phyloP scores from a whole-genome alignment of 2,329 filamentous ascomycete species.

The Capronia coronata region DNA sequence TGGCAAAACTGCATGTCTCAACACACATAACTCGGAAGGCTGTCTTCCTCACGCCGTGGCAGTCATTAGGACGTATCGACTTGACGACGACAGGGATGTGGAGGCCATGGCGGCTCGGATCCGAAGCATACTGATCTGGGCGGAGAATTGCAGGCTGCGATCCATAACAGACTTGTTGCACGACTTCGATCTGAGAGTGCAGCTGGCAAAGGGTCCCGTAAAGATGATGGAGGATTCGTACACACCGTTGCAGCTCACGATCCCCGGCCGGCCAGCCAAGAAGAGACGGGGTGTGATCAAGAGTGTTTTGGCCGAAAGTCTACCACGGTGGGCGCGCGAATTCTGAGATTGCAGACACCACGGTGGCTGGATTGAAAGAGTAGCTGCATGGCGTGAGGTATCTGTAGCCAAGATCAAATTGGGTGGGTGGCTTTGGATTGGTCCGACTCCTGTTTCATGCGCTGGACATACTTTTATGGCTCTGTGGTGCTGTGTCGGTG shows the following conservation, averaged over 20 bases:
- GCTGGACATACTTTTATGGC: too few species aligned
- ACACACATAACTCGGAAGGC: conserved; percentile 23
- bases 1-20: conserved; percentile 23
- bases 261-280: not conserved
- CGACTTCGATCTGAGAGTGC: conserved; percentile 15
- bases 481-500: too few species aligned
- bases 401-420: too few species aligned
- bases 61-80: conserved; percentile 20
- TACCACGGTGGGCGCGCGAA: conserved; percentile 12
- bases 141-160: conserved; percentile 20
- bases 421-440: too few species aligned
- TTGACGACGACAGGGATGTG: conserved; percentile 23
- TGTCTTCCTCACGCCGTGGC: conserved; percentile 19
- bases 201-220: conserved; percentile 3
- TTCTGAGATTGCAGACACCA: too few species aligned
- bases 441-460: too few species aligned
- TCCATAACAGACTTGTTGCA: conserved; percentile 22
- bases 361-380: too few species aligned
- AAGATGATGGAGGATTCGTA: not conserved
- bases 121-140: conserved; percentile 24
- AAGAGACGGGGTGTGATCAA: conserved; percentile 7
- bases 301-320: conserved; percentile 10
- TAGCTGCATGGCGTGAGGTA: too few species aligned
- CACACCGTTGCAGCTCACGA: conserved; percentile 6
- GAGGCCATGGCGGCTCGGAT: conserved; percentile 20